Evolutionary conservation across 2,329 filamentous ascomycete species (phyloP), one percentile per base, ranked within the genome.

Genomic region (Paracorniculantispora psalliotae): DNA sequence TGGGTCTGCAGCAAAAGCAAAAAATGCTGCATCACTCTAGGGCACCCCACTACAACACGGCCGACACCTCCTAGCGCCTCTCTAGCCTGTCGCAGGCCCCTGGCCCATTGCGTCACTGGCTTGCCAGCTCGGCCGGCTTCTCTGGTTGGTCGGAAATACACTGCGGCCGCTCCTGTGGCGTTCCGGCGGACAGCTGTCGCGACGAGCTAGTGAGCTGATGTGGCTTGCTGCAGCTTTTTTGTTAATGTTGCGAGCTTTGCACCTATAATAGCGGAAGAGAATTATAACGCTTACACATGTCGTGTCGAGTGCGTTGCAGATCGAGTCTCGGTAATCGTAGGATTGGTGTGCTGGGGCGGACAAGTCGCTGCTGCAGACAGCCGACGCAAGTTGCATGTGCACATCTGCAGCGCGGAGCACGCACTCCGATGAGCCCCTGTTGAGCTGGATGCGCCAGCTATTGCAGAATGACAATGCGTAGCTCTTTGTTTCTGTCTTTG

Each of bases 61-160:
- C 10, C 51, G 19, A 17, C 41, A 35, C 19, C 43, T 55, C 28
- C 41, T 47, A 47, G 43, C 50, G 52, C 46, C 30, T n/a, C 15
- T 30, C 52, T 57, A 57, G 58, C 54, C 48, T 56, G 57, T 59
- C 54, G 58, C 58, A 59, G 49, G 58, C 61, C 63, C 63, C 62
- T 61, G 61, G 63, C 50, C 43, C 57, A 68, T 67, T 62, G 65
- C 65, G 64, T 65, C 66, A 61, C 63, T 62, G 60, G 54, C 49
- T 61, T 43, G 47, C n/a, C 23, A 15, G 10, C 30, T 35, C 9
- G 33, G 10, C n/a, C 33, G 26, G 6, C 30, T 15, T 9, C 9
- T 28, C 26, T 57, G 35, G 43, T 37, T 51, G 30, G 48, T 33
- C 44, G 30, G 53, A 28, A 48, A 56, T 28, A 21, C n/a, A 23